These are phyloP conservation scores for Fraxinus baroniana DNA, from an alignment of 305 asterid genomes.

Conservation along the genomic window DNA sequence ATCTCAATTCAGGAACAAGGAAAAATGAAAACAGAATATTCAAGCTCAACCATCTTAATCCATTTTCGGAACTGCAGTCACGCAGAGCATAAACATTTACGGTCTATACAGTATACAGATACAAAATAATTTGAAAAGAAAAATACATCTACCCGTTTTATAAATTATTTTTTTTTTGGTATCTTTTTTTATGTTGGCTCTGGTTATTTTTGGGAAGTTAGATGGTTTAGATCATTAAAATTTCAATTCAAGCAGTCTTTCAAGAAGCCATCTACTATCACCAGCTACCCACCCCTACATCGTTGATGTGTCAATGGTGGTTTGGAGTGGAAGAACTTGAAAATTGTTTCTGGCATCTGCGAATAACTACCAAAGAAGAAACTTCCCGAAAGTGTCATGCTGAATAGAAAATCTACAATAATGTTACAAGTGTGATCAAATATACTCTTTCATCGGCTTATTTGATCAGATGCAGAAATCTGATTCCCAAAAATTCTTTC, in stretches of 20 bases:
- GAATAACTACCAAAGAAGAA: constrained; percentile 3
- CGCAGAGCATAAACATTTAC: not conserved
- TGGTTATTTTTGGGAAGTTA: not conserved
- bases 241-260: not conserved
- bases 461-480: constrained; percentile 29
- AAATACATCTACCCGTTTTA: not conserved
- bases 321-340: not conserved
- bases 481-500: constrained; percentile 35
- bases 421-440: constrained; percentile 14
- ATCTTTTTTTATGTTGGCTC: not conserved
- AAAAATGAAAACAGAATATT: not conserved
- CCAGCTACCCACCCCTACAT: not conserved
- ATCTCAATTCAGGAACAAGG: not conserved
- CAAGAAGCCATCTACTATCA: not conserved
- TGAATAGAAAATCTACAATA: not conserved
- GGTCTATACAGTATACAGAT: not conserved
- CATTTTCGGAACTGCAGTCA: not conserved
- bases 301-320: not conserved
- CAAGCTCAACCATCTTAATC: not conserved
- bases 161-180: too few species aligned
- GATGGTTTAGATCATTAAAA: not conserved
- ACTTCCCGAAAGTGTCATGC: not conserved
- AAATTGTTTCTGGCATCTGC: not conserved
- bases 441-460: constrained; percentile 12
- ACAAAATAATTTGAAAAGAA: not conserved